Base-by-base conservation (phyloP, 2,329 filamentous ascomycete genomes). In the Beauveria brongniartii region DNA sequence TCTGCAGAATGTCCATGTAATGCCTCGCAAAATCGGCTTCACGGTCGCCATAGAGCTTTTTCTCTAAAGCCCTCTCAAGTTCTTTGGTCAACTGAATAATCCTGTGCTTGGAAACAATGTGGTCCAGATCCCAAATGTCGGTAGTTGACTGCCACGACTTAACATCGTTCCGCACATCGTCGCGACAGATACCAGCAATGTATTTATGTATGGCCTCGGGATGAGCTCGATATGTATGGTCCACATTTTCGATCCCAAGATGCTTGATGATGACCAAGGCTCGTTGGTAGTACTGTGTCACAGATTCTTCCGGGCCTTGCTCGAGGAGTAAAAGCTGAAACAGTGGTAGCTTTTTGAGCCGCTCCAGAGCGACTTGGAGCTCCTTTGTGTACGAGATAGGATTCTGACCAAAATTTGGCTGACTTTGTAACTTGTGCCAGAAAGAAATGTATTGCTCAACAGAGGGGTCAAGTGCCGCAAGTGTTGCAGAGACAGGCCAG, bases 71-170 rank as follows among this genome's bases (percentile, higher is more conserved):
- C 62, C 73, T 76, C 65, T 84, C 79, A 61, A 85, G 82, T 54
- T 86, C 81, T 24, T 71, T 68, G 5, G 79, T 82, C 30, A 87
- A 76, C 65, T 86, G 80, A 18, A 86, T 69, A 55, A 75, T 77
- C 67, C 81, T 82, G 69, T 87, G 84, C 41, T 73, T 74, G 59
- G 76, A 75, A 2, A 77, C 74, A 6, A 82, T 70, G 2, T 74
- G 74, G 20, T 71, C 72, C 18, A 86, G 66, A 3, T 66, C 63
- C n/a, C 65, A 40, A n/a, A 57, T 60, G 16, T 64, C 61, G 7
- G 61, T 51, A n/a, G 55, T 60, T 7, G 66, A 56, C 37, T 62
- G 28, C 16, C 67, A 55, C n/a, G 59, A 48, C 20, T 65, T 54
- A 14, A 86, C 69, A 18, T 72, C 67, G 8, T 74, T 70, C n/a